phyloP scores from a whole-genome alignment of 1,139 yeast genomes.

The Meyerozyma smithsonii region DNA sequence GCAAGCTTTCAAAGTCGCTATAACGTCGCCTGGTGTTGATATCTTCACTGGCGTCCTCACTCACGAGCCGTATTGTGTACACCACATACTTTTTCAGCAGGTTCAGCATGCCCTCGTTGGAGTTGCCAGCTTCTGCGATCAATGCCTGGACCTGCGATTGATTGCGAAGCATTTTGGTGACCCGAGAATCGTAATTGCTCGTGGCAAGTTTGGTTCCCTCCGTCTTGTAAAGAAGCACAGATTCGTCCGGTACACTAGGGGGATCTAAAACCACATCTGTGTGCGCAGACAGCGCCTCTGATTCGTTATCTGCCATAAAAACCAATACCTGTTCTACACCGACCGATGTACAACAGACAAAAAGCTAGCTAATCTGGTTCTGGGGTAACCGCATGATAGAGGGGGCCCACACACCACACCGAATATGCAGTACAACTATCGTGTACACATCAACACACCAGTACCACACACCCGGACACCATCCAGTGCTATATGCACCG shows the following conservation, averaged over 20 bases:
- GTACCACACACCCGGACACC: not conserved
- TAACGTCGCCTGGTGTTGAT: conserved; percentile 73
- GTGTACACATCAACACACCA: not conserved
- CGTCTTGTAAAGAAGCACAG: conserved; percentile 21
- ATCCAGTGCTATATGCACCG: too few species aligned
- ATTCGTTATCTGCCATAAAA: not conserved
- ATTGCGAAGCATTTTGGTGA: conserved; percentile 30
- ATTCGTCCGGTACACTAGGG: conserved; percentile 20
- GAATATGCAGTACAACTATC: too few species aligned
- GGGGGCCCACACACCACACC: too few species aligned
- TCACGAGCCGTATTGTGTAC: conserved; percentile 64
- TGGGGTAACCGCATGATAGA: not conserved
- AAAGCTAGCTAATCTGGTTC: not conserved
- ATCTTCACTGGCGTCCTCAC: conserved; percentile 36
- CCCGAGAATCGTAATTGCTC: conserved; percentile 32
- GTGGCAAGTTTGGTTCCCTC: conserved; percentile 2
- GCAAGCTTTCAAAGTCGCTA: conserved; percentile 83
- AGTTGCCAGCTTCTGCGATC: conserved; percentile 74
- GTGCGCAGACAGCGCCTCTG: not conserved
- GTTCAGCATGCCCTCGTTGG: conserved; percentile 63
- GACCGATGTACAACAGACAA: not conserved
- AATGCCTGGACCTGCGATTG: conserved; percentile 36
- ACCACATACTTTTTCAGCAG: conserved; percentile 67
- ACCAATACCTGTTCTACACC: not conserved
- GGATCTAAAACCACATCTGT: not conserved